phyloP scores from a whole-genome alignment of 257 asterid species.

The Apocynum venetum region DNA sequence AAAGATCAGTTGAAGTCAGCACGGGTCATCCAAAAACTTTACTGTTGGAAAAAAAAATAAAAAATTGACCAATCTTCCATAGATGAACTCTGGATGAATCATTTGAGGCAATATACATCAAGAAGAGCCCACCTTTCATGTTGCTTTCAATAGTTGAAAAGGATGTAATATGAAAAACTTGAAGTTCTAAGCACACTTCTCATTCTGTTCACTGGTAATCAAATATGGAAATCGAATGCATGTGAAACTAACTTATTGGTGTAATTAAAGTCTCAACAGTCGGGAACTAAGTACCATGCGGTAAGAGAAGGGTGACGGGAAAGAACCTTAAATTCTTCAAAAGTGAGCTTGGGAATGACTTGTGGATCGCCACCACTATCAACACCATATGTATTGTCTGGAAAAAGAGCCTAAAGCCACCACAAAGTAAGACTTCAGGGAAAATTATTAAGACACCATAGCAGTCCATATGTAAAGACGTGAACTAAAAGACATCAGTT shows the following conservation, averaged over 20 bases:
- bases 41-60: not conserved
- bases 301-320: conserved; percentile 2
- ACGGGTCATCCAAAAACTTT: not conserved
- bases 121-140: not conserved
- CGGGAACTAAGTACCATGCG: not conserved
- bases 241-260: not conserved
- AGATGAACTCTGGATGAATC: not conserved
- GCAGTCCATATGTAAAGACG: not conserved
- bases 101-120: not conserved
- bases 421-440: conserved; percentile 6
- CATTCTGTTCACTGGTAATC: not conserved
- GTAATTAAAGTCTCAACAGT: not conserved
- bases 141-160: not conserved
- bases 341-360: conserved; percentile 86
- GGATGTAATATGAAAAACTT: not conserved
- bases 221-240: not conserved
- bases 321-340: conserved; percentile 88
- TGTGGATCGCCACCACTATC: conserved; percentile 99
- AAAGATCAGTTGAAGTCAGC: not conserved
- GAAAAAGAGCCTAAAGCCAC: conserved; percentile 75
- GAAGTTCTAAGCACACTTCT: not conserved
- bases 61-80: not conserved
- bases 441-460: not conserved
- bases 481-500: not conserved
- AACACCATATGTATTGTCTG: conserved; percentile 92